phyloP scores from a whole-genome alignment of 441 rosid genomes.

The Aleurites moluccanus region DNA sequence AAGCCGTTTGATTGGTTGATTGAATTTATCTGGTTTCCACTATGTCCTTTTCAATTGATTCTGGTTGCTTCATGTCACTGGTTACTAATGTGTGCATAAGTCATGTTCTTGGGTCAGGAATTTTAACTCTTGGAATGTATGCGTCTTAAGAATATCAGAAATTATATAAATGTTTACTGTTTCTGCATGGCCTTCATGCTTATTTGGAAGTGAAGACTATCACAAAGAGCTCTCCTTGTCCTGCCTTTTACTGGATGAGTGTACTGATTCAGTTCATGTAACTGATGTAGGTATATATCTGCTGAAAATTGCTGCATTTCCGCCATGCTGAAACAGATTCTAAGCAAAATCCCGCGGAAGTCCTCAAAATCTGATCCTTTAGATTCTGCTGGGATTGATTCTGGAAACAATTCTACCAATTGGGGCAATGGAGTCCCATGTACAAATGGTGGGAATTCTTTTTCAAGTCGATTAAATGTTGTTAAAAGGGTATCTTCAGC shows the following conservation, averaged over 20 bases:
- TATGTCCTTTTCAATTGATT: neutral
- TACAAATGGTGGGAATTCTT: slow-evolving; percentile 53
- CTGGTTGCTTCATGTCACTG: neutral
- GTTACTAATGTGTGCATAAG: neutral
- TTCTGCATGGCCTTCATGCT: slow-evolving; percentile 12
- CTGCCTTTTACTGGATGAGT: slow-evolving; percentile 7
- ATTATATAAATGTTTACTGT: neutral
- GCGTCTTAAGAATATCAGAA: neutral
- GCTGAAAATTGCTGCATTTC: slow-evolving; percentile 31
- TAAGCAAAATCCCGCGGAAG: slow-evolving; percentile 70
- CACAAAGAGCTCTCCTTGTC: neutral
- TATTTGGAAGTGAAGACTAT: neutral
- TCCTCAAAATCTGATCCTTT: slow-evolving; percentile 45
- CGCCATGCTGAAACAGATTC: slow-evolving; percentile 73
- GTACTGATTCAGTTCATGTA: slow-evolving; percentile 1
- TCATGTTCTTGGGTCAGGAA: neutral
- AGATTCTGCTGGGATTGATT: slow-evolving; percentile 44
- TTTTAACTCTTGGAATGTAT: neutral
- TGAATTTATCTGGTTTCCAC: neutral
- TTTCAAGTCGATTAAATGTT: slow-evolving; percentile 64
- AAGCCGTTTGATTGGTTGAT: neutral
- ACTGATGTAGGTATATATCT: slow-evolving; percentile 27
- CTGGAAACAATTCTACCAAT: slow-evolving; percentile 40
- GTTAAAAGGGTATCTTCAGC: slow-evolving; percentile 83
- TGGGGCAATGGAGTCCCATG: slow-evolving; percentile 45